Base-by-base conservation (phyloP, 1,284 basidiomycete species). In the Ustilago vetiveriae region DNA sequence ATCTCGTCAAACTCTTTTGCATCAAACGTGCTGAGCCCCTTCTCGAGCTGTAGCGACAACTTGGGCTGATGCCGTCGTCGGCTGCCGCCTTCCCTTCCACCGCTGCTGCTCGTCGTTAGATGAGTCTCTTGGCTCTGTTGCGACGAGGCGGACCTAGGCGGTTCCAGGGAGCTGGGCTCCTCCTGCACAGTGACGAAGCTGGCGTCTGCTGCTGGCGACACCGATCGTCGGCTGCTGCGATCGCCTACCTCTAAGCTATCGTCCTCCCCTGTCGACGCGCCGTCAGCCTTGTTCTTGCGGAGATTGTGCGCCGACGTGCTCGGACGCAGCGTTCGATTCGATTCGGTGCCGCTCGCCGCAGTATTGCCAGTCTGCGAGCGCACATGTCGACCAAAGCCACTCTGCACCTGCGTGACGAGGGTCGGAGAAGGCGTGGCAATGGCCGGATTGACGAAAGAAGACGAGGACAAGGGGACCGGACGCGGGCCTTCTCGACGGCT, bases 1-100 rank as follows among this genome's bases (percentile, higher is more conserved):
- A 75, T 49, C 37, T 66, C 54, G 44, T 72, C 76, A 29, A 78
- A 75, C 30, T 65, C 74, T n/a, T 59, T 47, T 10, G 76, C 68
- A 36, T 73, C 67, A 36, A 76, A 78, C 2, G 75, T 46, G 53
- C 72, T 75, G 51, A 73, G 54, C 32, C 74, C 74, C 36, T 71
- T 71, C n/a, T 78, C 76, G 27, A 78, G 64, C 37, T 76, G 66
- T 22, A 78, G 64, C 36, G 76, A 76, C 14, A 78, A 53, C 17
- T 71, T 55, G 21, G 66, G 71, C 29, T 72, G 69, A 27, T 72
- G 70, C n/a, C 75, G 64, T 14, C 56, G 59, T 27, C n/a, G n/a
- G n/a, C 43, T 40, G 13, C 36, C 47, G 36, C 43, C 53, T 29
- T 65, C 67, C 10, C 51, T 41, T 35, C 7, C 27, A 29, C 58